phyloP scores from a whole-genome alignment of 2,329 filamentous ascomycete species.

The Rhynchosporium graminicola region DNA sequence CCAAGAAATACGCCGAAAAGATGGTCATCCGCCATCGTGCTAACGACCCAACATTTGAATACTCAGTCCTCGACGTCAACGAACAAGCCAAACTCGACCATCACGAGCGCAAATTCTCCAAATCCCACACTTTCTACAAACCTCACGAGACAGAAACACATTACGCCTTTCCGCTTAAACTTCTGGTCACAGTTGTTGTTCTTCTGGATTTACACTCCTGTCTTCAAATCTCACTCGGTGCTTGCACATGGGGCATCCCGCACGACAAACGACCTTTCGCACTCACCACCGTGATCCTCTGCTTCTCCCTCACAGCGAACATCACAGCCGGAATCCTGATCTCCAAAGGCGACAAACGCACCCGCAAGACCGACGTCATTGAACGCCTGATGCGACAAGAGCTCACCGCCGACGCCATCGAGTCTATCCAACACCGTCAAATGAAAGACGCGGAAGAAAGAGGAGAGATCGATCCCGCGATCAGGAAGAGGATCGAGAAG shows the following conservation, averaged over 20 bases:
- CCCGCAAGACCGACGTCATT: conserved; percentile 82
- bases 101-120: conserved; percentile 77
- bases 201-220: conserved; percentile 77
- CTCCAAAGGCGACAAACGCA: conserved; percentile 71
- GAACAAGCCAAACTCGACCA: conserved; percentile 72
- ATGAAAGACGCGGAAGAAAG: conserved; percentile 73
- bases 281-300: conserved; percentile 78
- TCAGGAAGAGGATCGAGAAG: conserved; percentile 51
- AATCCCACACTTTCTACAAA: conserved; percentile 86
- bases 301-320: conserved; percentile 75
- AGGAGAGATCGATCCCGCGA: conserved; percentile 29
- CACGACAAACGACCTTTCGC: conserved; percentile 68
- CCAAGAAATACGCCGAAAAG: conserved; percentile 29
- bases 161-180: conserved; percentile 71
- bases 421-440: conserved; percentile 79
- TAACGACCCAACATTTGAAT: conserved; percentile 44
- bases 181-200: conserved; percentile 73
- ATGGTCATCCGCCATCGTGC: conserved; percentile 24
- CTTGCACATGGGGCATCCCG: conserved; percentile 76
- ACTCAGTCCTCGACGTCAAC: conserved; percentile 62
- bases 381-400: conserved; percentile 75
- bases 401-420: conserved; percentile 65
- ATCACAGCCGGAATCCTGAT: conserved; percentile 76
- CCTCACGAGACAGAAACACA: conserved; percentile 84
- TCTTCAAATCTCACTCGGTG: conserved; percentile 77